These are phyloP conservation scores for Geum urbanum DNA, from an alignment of 306 rosid species.

Conservation along the genomic window DNA sequence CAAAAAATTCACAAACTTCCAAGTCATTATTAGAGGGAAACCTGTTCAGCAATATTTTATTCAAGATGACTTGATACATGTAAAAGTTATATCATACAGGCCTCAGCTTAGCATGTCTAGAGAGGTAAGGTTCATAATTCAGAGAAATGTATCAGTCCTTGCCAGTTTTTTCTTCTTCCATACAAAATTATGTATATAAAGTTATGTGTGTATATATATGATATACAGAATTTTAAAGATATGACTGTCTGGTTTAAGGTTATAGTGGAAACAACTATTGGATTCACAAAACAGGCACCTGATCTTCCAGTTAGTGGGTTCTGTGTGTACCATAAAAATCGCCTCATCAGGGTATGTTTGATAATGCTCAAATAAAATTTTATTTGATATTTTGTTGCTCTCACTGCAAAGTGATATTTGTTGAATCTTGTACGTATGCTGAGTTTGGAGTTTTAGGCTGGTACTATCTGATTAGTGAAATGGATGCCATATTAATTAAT, in stretches of 20 bases:
- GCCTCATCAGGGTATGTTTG: constrained; percentile 80
- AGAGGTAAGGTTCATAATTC: constrained; percentile 49
- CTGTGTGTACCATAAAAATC: constrained; percentile 89
- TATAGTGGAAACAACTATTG: constrained; percentile 57
- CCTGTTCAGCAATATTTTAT: constrained; percentile 62
- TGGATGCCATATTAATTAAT: constrained; percentile 1
- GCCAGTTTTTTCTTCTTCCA: neutral
- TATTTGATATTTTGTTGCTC: neutral
- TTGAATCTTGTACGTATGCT: neutral
- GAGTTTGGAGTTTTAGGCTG: constrained; percentile 14
- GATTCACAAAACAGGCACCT: constrained; percentile 78
- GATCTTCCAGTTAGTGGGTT: constrained; percentile 57
- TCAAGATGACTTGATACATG: constrained; percentile 54
- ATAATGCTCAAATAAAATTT: constrained; percentile 24
- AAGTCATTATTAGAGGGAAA: constrained; percentile 74
- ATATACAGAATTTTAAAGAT: neutral
- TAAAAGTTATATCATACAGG: constrained; percentile 51
- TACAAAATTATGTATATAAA: neutral
- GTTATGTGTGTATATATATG: neutral
- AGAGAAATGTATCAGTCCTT: constrained; percentile 11
- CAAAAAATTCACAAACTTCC: constrained; percentile 66
- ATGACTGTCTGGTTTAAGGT: constrained; percentile 42
- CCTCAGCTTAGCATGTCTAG: constrained; percentile 43
- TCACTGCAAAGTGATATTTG: neutral
- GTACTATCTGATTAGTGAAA: neutral